These are phyloP conservation scores for Penicillium tannophilum DNA, from an alignment of 495 filamentous ascomycete species.

Conservation along the genomic window DNA sequence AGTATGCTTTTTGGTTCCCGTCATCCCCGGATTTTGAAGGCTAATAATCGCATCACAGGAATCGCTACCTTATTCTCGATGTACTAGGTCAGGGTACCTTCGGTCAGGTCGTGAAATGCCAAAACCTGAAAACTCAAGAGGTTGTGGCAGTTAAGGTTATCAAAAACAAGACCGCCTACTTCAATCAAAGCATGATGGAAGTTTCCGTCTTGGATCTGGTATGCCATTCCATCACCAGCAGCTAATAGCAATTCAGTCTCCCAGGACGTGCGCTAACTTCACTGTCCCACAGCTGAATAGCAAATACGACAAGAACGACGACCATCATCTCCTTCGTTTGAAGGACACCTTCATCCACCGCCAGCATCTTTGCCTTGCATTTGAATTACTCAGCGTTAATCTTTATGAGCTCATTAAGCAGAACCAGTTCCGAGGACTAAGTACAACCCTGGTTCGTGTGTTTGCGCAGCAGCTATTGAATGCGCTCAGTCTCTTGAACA, in stretches of 20 bases:
- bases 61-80: constrained; percentile 97
- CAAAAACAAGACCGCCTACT: constrained; percentile 98
- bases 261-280: constrained; percentile 26
- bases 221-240: constrained; percentile 29
- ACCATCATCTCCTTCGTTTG: constrained; percentile 92
- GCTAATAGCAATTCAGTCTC: neutral
- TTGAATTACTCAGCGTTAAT: constrained; percentile 96
- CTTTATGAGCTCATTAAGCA: constrained; percentile 99
- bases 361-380: constrained; percentile 96
- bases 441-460: constrained; percentile 95
- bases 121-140: constrained; percentile 96
- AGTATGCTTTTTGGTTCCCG: constrained; percentile 55
- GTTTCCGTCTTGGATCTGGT: constrained; percentile 97
- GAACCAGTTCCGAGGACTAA: constrained; percentile 97
- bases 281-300: constrained; percentile 74
- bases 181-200: constrained; percentile 99
- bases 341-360: constrained; percentile 99
- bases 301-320: constrained; percentile 98
- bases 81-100: constrained; percentile 98
- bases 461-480: constrained; percentile 97
- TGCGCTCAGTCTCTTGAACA: constrained; percentile 89
- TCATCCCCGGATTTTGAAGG: neutral
- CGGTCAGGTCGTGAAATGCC: constrained; percentile 99
- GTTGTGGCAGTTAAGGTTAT: constrained; percentile 99
- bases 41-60: constrained; percentile 53